A percentile compares a stretch with the other conserved stretches of the same genome.
Evolutionary conservation across 75 land plant genomes (phyloP).

Genomic region (Sequoia sempervirens): DNA sequence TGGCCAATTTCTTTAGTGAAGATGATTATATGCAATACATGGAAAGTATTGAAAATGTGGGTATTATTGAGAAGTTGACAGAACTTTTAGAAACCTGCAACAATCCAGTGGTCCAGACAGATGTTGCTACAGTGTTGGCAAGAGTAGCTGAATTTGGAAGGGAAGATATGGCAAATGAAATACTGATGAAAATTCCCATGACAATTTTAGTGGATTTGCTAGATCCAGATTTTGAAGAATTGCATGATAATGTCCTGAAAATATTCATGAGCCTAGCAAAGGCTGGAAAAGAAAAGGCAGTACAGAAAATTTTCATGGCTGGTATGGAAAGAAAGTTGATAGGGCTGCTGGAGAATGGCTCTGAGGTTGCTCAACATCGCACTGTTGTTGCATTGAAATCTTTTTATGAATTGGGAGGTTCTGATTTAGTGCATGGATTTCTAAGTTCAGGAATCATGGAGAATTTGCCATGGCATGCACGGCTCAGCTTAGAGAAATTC

Average conservation of each 20-base stretch:
- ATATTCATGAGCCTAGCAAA: constrained; percentile 26
- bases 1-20: constrained; percentile 21
- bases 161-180: constrained; percentile 10
- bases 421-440: constrained; percentile 6
- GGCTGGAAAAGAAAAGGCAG: constrained; percentile 26
- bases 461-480: constrained; percentile 34
- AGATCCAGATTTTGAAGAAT: constrained; percentile 24
- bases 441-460: constrained; percentile 26
- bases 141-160: constrained; percentile 30
- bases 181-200: constrained; percentile 22
- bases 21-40: constrained; percentile 21
- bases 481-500: constrained; percentile 26
- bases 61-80: constrained; percentile 25
- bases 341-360: constrained; percentile 21
- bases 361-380: constrained; percentile 30
- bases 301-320: constrained; percentile 17
- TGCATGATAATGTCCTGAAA: constrained; percentile 25
- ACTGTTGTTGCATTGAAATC: constrained; percentile 32
- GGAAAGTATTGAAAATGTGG: constrained; percentile 19
- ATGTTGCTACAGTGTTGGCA: constrained; percentile 21
- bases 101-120: constrained; percentile 9
- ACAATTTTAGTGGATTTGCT: constrained; percentile 22
- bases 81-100: constrained; percentile 12
- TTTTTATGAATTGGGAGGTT: constrained; percentile 27
- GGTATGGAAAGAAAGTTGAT: constrained; percentile 28